Conservation (phyloP, 352 stramenopile species). For the Phytopythium ostracodes region DNA sequence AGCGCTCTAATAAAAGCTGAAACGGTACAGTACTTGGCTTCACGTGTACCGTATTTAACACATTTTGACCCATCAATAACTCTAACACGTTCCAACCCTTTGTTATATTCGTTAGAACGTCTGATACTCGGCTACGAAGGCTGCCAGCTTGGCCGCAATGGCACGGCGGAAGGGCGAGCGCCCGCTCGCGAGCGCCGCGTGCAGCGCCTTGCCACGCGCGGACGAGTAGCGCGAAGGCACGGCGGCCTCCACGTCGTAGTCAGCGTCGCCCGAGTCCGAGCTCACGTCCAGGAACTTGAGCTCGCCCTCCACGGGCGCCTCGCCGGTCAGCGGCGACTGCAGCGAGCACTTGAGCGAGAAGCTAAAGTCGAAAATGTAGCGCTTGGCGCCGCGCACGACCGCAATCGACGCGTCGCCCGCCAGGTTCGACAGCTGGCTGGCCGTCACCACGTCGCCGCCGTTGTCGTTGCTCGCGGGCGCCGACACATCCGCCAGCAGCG, state of each 20-base stretch:
- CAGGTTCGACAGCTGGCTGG: slow-evolving; percentile 78
- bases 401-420: slow-evolving; percentile 92
- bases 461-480: slow-evolving; percentile 24
- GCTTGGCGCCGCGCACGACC: slow-evolving; percentile 90
- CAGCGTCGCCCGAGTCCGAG: slow-evolving; percentile 57
- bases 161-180: slow-evolving; percentile 58
- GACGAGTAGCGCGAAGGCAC: slow-evolving; percentile 73
- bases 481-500: slow-evolving; percentile 42
- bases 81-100: no score
- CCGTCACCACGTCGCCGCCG: slow-evolving; percentile 37
- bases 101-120: slow-evolving; percentile 33
- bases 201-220: slow-evolving; percentile 59
- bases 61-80: no score
- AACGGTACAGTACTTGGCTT: no score
- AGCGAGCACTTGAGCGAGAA: slow-evolving; percentile 54
- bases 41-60: no score
- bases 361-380: slow-evolving; percentile 88
- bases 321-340: slow-evolving; percentile 18
- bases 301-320: slow-evolving; percentile 32
- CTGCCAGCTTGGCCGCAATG: slow-evolving; percentile 40
- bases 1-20: no score
- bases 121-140: slow-evolving; percentile 76
- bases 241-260: slow-evolving; percentile 69
- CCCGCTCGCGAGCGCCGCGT: slow-evolving; percentile 46
- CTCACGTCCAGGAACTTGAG: slow-evolving; percentile 83